phyloP scores from a whole-genome alignment of 192 early-diverging fungal species.

The Linderina pennispora region DNA sequence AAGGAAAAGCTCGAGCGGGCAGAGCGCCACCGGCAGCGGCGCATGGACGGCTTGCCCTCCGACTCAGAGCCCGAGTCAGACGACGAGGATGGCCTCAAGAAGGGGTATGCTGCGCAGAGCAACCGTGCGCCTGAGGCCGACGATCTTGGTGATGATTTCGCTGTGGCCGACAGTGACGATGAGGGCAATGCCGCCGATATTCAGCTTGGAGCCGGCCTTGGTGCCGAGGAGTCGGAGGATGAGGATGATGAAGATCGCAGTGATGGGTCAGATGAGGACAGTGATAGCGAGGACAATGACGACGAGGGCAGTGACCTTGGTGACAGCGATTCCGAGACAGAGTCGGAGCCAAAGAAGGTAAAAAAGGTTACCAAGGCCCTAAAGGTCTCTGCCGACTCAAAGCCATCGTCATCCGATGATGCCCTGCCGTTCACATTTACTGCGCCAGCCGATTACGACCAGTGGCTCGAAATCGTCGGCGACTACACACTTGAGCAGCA shows the following conservation, averaged over 20 bases:
- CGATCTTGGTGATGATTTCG: constrained; percentile 66
- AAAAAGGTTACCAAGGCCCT: constrained; percentile 3
- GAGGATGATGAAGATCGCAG: constrained; percentile 33
- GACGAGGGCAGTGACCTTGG: constrained; percentile 47
- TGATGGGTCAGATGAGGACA: constrained; percentile 19
- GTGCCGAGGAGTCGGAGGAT: constrained; percentile 19
- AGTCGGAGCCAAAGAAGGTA: constrained; percentile 17
- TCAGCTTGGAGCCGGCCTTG: constrained; percentile 30
- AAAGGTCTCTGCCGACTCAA: constrained; percentile 1
- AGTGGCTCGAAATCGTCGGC: constrained; percentile 63
- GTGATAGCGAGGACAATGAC: constrained; percentile 38
- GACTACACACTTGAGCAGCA: constrained; percentile 62
- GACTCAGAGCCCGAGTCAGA: constrained; percentile 48
- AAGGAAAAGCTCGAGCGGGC: constrained; percentile 79
- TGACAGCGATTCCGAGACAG: constrained; percentile 20
- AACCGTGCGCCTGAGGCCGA: constrained; percentile 54
- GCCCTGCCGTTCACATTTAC: constrained; percentile 82
- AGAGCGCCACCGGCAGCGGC: constrained; percentile 70
- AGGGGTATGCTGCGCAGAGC: constrained; percentile 43
- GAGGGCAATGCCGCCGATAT: constrained; percentile 28
- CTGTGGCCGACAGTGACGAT: constrained; percentile 37
- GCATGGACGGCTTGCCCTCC: constrained; percentile 73
- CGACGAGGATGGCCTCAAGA: constrained; percentile 48
- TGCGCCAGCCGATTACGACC: constrained; percentile 66
- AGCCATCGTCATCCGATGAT: too few species aligned